phyloP scores from a whole-genome alignment of 331 rosid species.

The Arachis monticola region DNA sequence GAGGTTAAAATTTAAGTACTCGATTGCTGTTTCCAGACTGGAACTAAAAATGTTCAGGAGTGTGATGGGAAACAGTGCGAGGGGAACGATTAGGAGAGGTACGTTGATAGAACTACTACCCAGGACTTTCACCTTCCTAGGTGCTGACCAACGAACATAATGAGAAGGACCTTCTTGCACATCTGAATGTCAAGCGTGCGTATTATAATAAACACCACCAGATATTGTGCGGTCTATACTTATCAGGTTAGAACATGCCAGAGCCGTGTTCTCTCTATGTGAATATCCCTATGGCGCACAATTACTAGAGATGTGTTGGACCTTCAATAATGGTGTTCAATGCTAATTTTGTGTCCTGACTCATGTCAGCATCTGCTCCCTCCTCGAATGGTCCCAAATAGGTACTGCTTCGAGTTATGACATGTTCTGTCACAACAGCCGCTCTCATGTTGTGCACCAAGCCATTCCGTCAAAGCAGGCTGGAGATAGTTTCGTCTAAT shows the following conservation, averaged over 20 bases:
- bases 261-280: conserved; percentile 85
- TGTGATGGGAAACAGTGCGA: conserved; percentile 94
- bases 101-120: conserved; percentile 95
- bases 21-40: conserved; percentile 90
- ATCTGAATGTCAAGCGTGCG: conserved; percentile 76
- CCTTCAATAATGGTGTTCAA: conserved; percentile 97
- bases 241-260: conserved; percentile 93
- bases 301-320: conserved; percentile 88
- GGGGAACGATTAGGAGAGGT: conserved; percentile 95
- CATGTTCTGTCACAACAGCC: conserved; percentile 93
- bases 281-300: conserved; percentile 94
- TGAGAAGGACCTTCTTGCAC: conserved; percentile 85
- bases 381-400: conserved; percentile 95
- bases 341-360: conserved; percentile 94
- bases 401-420: conserved; percentile 94
- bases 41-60: conserved; percentile 97
- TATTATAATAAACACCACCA: conserved; percentile 86
- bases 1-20: conserved; percentile 86
- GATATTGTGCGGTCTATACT: conserved; percentile 95
- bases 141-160: conserved; percentile 88
- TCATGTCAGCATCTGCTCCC: conserved; percentile 99
- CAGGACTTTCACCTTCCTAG: conserved; percentile 93
- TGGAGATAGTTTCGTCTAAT: conserved; percentile 96
- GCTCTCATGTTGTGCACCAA: conserved; percentile 98
- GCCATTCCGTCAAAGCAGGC: conserved; percentile 99